A percentile compares a stretch with the other conserved stretches of the same genome.
Evolutionary conservation across 129 eudicot genomes (phyloP).

Genomic region (Lonicera japonica): DNA sequence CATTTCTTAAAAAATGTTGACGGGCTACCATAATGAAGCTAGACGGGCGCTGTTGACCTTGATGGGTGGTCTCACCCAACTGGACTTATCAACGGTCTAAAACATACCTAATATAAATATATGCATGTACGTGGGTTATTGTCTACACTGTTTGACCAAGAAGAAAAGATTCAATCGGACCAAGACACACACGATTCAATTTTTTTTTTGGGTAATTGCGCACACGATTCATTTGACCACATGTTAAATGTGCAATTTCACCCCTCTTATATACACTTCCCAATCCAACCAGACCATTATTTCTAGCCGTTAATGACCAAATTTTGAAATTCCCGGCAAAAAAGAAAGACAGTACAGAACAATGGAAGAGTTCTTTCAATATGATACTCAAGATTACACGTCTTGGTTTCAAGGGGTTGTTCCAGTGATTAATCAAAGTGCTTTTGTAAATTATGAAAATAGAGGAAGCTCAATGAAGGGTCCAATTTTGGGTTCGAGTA

Average conservation of each 20-base stretch:
- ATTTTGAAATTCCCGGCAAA: conserved; percentile 11
- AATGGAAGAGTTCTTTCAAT: conserved; percentile 16
- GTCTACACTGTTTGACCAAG: conserved; percentile 3
- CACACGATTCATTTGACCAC: conserved; percentile 14
- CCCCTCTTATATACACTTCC: not conserved
- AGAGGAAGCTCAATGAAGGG: not conserved
- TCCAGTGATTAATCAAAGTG: conserved; percentile 16
- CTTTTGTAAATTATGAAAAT: conserved; percentile 12
- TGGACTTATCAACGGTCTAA: too few species aligned
- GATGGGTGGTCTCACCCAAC: too few species aligned
- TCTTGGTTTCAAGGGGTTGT: not conserved
- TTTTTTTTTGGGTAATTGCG: too few species aligned
- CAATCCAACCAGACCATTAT: not conserved
- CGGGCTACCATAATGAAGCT: too few species aligned
- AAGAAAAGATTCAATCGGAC: not conserved
- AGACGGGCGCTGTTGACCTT: too few species aligned
- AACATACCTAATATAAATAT: too few species aligned
- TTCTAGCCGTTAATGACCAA: not conserved
- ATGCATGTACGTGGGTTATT: too few species aligned
- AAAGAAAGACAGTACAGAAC: too few species aligned
- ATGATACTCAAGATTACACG: not conserved
- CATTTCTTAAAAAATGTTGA: too few species aligned
- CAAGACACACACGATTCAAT: not conserved
- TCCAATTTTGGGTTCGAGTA: not conserved
- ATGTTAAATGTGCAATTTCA: conserved; percentile 9